Conservation (phyloP, 331 rosid genomes). For the Malus hybrid region DNA sequence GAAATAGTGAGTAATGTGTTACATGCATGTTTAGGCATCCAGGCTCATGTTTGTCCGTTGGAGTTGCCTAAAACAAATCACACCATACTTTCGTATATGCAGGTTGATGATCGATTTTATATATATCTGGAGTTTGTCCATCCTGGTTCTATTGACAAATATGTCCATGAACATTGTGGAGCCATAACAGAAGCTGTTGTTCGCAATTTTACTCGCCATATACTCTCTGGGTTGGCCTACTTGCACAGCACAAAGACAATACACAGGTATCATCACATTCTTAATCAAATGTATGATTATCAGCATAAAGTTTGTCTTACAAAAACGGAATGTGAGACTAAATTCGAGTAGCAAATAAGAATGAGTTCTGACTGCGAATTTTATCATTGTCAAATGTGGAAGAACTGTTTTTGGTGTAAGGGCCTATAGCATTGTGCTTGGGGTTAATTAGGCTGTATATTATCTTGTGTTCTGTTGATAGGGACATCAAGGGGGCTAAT, state of each 20-base stretch:
- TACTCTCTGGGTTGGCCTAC: constrained; percentile 85
- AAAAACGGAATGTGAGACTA: neutral
- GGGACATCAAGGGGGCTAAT: constrained; percentile 95
- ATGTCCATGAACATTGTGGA: constrained; percentile 85
- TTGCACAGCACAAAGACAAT: constrained; percentile 80
- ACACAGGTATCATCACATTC: constrained; percentile 47
- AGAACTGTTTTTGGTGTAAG: neutral
- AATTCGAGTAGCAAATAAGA: neutral
- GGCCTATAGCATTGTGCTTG: neutral
- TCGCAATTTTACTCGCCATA: constrained; percentile 83
- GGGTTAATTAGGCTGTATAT: neutral
- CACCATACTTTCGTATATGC: constrained; percentile 18
- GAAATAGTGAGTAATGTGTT: constrained; percentile 61
- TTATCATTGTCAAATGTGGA: neutral
- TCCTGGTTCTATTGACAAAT: constrained; percentile 86
- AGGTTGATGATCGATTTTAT: constrained; percentile 71
- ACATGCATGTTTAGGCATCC: constrained; percentile 10
- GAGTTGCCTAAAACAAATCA: neutral
- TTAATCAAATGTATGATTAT: neutral
- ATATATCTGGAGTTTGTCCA: constrained; percentile 81
- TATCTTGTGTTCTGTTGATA: constrained; percentile 1
- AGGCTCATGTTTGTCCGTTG: neutral
- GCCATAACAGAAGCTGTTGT: constrained; percentile 86
- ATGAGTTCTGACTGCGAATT: neutral
- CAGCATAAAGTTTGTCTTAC: no score